A percentile compares a stretch with the other conserved stretches of the same genome.
Conservation (phyloP, 2,329 filamentous ascomycete species). For the Cladophialophora psammophila region DNA sequence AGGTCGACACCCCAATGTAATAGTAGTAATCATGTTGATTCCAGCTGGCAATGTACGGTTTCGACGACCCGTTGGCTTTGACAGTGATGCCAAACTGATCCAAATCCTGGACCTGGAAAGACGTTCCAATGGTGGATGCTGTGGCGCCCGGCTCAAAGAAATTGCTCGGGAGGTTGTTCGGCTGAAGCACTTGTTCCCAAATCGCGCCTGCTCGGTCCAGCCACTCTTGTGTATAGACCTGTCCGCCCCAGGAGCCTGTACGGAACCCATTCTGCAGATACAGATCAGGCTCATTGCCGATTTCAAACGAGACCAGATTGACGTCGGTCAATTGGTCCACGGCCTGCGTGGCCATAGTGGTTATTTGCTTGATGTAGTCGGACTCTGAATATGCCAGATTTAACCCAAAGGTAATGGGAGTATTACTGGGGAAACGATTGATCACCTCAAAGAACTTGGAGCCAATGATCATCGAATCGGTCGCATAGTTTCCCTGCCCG, state of each 20-base stretch:
- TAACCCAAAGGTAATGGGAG: slow-evolving; percentile 59
- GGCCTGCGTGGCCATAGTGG: slow-evolving; percentile 47
- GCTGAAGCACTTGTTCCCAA: slow-evolving; percentile 55
- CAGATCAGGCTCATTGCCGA: slow-evolving; percentile 45
- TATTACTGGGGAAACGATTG: slow-evolving; percentile 59
- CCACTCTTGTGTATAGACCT: slow-evolving; percentile 56
- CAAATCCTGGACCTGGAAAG: slow-evolving; percentile 56
- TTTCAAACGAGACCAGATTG: slow-evolving; percentile 44
- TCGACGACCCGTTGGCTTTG: slow-evolving; percentile 46
- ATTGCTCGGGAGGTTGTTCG: slow-evolving; percentile 49
- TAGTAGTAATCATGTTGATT: slow-evolving; percentile 65
- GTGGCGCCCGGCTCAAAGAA: slow-evolving; percentile 60
- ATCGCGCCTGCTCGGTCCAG: slow-evolving; percentile 54
- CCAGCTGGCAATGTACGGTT: slow-evolving; percentile 52
- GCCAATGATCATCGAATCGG: slow-evolving; percentile 57
- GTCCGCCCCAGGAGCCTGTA: slow-evolving; percentile 53
- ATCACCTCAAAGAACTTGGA: slow-evolving; percentile 57
- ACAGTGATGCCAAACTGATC: slow-evolving; percentile 50
- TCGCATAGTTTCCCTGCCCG: slow-evolving; percentile 51
- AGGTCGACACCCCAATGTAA: slow-evolving; percentile 57
- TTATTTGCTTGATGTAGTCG: slow-evolving; percentile 55
- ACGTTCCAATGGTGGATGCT: slow-evolving; percentile 60
- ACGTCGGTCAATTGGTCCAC: slow-evolving; percentile 36
- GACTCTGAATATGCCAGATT: slow-evolving; percentile 57
- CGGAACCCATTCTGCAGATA: slow-evolving; percentile 55